phyloP scores from a whole-genome alignment of 768 basidiomycete genomes.

The Tylopilus sp. region DNA sequence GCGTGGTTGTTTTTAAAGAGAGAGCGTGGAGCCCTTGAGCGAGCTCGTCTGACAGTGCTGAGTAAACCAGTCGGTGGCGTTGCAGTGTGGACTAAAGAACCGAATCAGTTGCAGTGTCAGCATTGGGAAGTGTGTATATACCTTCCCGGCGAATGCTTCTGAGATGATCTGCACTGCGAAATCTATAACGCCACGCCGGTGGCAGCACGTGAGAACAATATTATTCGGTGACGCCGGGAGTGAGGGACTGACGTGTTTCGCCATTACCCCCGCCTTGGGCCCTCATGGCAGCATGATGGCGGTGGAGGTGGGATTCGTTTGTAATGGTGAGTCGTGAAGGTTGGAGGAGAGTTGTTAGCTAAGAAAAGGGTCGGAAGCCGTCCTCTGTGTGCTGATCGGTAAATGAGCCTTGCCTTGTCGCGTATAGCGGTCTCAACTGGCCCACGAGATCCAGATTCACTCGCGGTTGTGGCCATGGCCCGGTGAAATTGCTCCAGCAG shows the following conservation, averaged over 20 bases:
- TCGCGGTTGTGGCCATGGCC: conserved; percentile 30
- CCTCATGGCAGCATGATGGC: conserved; percentile 81
- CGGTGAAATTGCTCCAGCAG: conserved; percentile 16
- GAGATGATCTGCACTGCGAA: conserved; percentile 76
- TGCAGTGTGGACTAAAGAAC: conserved; percentile 62
- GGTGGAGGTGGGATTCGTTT: conserved; percentile 84
- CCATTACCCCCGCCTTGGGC: conserved; percentile 61
- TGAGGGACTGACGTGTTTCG: conserved; percentile 71
- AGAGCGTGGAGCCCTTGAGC: conserved; percentile 71
- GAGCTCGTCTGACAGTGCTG: conserved; percentile 68
- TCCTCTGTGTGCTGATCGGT: conserved; percentile 23
- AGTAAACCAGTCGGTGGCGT: conserved; percentile 77
- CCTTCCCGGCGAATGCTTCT: conserved; percentile 71
- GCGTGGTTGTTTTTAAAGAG: conserved; percentile 70
- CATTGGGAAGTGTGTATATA: conserved; percentile 29
- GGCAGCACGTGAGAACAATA: conserved; percentile 26
- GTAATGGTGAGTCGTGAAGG: conserved; percentile 63
- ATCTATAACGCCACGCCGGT: conserved; percentile 42
- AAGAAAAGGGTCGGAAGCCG: conserved; percentile 21
- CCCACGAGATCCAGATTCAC: conserved; percentile 34
- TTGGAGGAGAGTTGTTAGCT: conserved; percentile 62
- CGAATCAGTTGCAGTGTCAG: conserved; percentile 11
- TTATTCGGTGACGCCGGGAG: conserved; percentile 11
- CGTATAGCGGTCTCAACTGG: conserved; percentile 59
- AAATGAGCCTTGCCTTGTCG: conserved; percentile 44